Base-by-base conservation (phyloP, 2,329 filamentous ascomycete species). In the Fusarium nanum region DNA sequence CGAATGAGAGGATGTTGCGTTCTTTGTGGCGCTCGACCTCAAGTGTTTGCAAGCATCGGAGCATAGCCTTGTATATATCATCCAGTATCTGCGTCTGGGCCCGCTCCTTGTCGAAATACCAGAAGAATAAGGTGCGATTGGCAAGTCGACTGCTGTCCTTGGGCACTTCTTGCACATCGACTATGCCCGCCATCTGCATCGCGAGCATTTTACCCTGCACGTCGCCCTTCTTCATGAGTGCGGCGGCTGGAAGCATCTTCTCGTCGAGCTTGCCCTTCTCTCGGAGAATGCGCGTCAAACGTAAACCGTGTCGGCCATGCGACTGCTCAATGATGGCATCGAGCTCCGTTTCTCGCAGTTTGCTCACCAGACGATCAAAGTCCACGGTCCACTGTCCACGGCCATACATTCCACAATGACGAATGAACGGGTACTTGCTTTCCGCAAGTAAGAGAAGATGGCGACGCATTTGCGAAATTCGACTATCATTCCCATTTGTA, bases 261-360 rank as follows among this genome's bases (percentile, higher is more conserved):
- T 99, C 96, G 72, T 98, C 95, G n/a, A 98, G 85, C 77, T 96
- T 97, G 56, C 96, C 96, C 76, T 94, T 93, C 62, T 92, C 90
- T 41, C 92, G 88, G 22, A 99, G 86, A 58, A 98, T 93, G 22
- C 93, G 91, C 22, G 94, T 87, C n/a, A 99, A 84, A 11, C 95
- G 92, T 20, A 95, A 86, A 1, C 93, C 93, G 48, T 92, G 85
- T 10, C 88, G 87, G 10, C 93, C 94, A 73, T 93, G 94, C 4
- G 89, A 88, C 55, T 93, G 89, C 68, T 92, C 88, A 59, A 98
- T 91, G 44, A 94, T 91, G 16, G 90, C 89, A 78, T 98, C 93
- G 30, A 98, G 83, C 78, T 98, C 93, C 8, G 87, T 82, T 74
- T 94, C 91, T 46, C 92, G 90, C 34, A 98, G 83, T 53, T 87